phyloP scores from a whole-genome alignment of 805 yeast genomes.

The Priceomyces melissophilus region DNA sequence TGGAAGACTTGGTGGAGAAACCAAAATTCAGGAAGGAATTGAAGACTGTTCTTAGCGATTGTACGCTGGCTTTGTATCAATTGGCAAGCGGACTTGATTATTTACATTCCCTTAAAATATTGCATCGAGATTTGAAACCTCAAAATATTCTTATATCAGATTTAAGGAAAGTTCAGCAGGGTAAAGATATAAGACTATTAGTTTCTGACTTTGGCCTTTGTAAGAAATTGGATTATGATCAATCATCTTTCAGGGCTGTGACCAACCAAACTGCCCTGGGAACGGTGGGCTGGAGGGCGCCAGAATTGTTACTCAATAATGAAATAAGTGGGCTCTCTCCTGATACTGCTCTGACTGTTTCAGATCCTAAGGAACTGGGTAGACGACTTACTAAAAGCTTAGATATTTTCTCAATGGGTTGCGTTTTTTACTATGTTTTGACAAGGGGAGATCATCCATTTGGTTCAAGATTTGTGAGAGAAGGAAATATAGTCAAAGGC shows the following conservation, averaged over 20 bases:
- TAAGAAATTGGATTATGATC: constrained; percentile 86
- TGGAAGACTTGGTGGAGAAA: constrained; percentile 78
- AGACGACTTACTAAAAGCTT: constrained; percentile 81
- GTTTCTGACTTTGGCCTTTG: constrained; percentile 97
- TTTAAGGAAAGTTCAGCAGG: constrained; percentile 41
- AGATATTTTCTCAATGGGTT: constrained; percentile 92
- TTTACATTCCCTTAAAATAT: constrained; percentile 84
- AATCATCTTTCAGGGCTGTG: constrained; percentile 89
- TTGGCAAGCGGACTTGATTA: constrained; percentile 82
- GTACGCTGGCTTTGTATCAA: constrained; percentile 61
- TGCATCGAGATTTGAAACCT: constrained; percentile 92
- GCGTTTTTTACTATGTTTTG: constrained; percentile 84
- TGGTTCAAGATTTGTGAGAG: constrained; percentile 87
- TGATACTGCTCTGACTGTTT: constrained; percentile 29
- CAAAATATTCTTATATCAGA: constrained; percentile 86
- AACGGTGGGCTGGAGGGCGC: constrained; percentile 98
- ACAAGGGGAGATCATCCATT: constrained; percentile 88
- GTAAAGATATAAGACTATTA: constrained; percentile 51
- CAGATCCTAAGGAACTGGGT: constrained; percentile 14
- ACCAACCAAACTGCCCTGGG: constrained; percentile 88
- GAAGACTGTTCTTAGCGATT: constrained; percentile 17
- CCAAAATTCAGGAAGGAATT: constrained; percentile 38
- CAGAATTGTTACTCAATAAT: constrained; percentile 61
- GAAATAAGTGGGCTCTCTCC: constrained; percentile 38
- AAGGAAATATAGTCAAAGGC: constrained; percentile 79